Evolutionary conservation across 2,329 filamentous ascomycete genomes (phyloP), one percentile per base, ranked within the genome.

Genomic region (Epichloe sibirici): DNA sequence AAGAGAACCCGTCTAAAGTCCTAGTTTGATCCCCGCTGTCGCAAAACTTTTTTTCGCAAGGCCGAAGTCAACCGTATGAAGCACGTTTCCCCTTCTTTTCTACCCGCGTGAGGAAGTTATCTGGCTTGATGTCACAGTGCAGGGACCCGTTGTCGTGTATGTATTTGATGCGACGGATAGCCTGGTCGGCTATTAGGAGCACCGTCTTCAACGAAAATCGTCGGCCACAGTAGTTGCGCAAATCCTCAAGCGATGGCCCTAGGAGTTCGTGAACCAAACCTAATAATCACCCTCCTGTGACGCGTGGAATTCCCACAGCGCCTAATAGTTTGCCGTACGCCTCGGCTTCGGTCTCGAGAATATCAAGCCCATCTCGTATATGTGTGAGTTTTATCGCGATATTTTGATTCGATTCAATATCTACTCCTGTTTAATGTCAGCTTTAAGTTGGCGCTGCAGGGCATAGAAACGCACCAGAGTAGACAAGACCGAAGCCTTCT

Each of bases 161-260:
- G n/a, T n/a, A 17, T 17, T 17, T 17, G 17, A 17, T 17, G 23
- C 93, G 90, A 60, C 91, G 96, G 70, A 98, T 97, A 70, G 96
- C 84, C 76, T 98, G 93, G 65, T 98, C 93, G 66, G 93, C 93
- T 49, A 98, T 81, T 25, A 98, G 82, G 45, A 98, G 81, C 34
- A 97, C 91, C 1, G 93, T 98, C 85, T 98, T 98, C 62, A 98
- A 76, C 13, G 91, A 96, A 77, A 97, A 97, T 71, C 96, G 96
- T 72, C 91, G 87, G 83, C 96, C 96, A 83, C 93, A 97, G 73
- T 97, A 97, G 82, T 97, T 97, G 87, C 97, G 97, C 39, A 98
- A 81, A 68, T 98, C 93, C 74, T 97, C 93, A 71, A 98, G 75
- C 65, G 86, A 93, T 60, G 93, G 93, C 39, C 93, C 93, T 54